phyloP scores from a whole-genome alignment of 768 basidiomycete genomes.

The Mycena indigotica region DNA sequence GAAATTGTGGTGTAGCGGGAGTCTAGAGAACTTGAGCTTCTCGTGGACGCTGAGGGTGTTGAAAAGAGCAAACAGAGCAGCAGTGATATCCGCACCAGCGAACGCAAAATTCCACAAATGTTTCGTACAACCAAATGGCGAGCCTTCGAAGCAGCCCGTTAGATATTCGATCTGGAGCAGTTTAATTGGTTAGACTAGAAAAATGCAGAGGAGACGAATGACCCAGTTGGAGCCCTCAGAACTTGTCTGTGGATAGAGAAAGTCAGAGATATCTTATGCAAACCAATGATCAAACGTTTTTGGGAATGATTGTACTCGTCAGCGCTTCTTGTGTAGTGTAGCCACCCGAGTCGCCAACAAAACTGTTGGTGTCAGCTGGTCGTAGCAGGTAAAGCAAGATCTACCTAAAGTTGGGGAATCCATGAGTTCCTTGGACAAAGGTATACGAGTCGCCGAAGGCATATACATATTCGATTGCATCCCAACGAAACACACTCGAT shows the following conservation, averaged over 20 bases:
- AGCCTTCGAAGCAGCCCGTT: constrained; percentile 52
- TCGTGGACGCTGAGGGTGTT: not conserved
- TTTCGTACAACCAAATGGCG: constrained; percentile 42
- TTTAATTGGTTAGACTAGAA: not conserved
- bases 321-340: constrained; percentile 47
- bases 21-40: constrained; percentile 27
- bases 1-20: constrained; percentile 51
- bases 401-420: constrained; percentile 54
- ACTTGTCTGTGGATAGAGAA: constrained; percentile 46
- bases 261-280: no score
- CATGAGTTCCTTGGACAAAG: constrained; percentile 52
- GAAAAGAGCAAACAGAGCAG: constrained; percentile 32
- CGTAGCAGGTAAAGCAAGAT: not conserved
- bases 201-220: no score
- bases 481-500: constrained; percentile 41
- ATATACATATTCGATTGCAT: constrained; percentile 46
- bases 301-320: constrained; percentile 45
- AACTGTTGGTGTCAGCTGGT: constrained; percentile 32
- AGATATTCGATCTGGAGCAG: constrained; percentile 50
- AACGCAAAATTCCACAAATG: constrained; percentile 62
- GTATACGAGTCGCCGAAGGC: constrained; percentile 62
- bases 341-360: constrained; percentile 50
- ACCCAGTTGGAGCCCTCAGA: constrained; percentile 59
- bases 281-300: constrained; percentile 47
- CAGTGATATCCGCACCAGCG: constrained; percentile 52